Conservation (phyloP, 2,329 filamentous ascomycete species). For the Acephala macrosclerotiorum region DNA sequence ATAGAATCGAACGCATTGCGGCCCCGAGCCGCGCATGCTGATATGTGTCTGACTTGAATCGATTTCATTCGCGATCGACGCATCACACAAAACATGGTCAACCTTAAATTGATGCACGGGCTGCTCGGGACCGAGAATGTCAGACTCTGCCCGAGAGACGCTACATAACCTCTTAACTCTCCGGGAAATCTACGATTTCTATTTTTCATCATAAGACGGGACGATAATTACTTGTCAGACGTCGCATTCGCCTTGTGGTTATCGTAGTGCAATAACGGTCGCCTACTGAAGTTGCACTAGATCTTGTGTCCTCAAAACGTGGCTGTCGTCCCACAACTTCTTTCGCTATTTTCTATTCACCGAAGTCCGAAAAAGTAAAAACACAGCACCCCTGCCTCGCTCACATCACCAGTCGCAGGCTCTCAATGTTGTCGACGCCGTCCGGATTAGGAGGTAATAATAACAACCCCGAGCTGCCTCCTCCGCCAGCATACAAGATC, state of each 20-base stretch:
- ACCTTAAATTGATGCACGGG: background rate
- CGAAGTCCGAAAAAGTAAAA: background rate
- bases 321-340: background rate
- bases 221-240: background rate
- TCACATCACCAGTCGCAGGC: background rate
- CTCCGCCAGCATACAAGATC: conserved; percentile 21
- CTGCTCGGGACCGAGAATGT: background rate
- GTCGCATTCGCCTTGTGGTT: background rate
- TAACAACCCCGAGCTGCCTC: background rate
- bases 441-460: background rate
- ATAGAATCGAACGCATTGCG: background rate
- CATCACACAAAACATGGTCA: too few species aligned
- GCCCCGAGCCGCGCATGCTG: conserved; percentile 4
- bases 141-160: background rate
- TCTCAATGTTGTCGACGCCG: background rate
- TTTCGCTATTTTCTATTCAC: background rate
- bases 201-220: conserved; percentile 1
- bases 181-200: background rate
- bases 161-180: conserved; percentile 5
- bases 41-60: background rate
- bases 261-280: background rate
- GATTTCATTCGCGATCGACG: background rate
- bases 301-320: background rate
- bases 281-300: background rate
- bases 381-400: background rate